These are phyloP conservation scores for Coniferiporia sulphurascens DNA, from an alignment of 1,284 basidiomycete species.

Conservation along the genomic window DNA sequence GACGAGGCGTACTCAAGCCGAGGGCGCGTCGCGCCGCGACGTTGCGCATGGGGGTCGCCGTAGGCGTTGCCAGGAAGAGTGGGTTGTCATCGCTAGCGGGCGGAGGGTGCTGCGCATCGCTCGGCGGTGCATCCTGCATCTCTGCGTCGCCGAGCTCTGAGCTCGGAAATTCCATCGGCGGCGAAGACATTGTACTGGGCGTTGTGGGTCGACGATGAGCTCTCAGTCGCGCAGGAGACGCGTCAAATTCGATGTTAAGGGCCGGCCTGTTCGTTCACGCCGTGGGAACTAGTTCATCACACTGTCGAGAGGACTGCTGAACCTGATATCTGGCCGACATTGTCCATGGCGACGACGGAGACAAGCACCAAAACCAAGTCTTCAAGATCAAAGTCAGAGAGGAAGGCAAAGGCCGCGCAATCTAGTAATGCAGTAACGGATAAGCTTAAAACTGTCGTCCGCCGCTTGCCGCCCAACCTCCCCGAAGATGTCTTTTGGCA, in stretches of 20 bases:
- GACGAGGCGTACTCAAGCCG: slow-evolving; percentile 54
- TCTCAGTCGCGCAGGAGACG: not conserved
- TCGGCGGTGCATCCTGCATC: slow-evolving; percentile 17
- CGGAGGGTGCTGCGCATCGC: slow-evolving; percentile 9
- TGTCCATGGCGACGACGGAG: not conserved
- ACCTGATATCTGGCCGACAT: no score
- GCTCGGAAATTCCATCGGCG: slow-evolving; percentile 22
- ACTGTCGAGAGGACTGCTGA: no score
- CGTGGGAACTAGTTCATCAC: not conserved
- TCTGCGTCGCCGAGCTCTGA: slow-evolving; percentile 21
- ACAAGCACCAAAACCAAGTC: not conserved
- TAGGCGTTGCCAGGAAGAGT: slow-evolving; percentile 60
- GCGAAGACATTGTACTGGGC: slow-evolving; percentile 20
- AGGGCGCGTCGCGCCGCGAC: slow-evolving; percentile 57
- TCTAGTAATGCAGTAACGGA: slow-evolving; percentile 30
- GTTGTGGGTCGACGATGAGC: not conserved
- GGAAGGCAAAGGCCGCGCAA: not conserved
- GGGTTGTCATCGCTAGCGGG: slow-evolving; percentile 28
- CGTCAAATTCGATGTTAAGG: slow-evolving; percentile 4
- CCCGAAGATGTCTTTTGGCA: slow-evolving; percentile 94
- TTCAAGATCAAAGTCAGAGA: not conserved
- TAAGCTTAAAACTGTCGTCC: slow-evolving; percentile 84
- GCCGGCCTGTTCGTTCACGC: not conserved
- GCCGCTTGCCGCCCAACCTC: slow-evolving; percentile 86
- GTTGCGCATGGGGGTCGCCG: slow-evolving; percentile 43